Conservation (phyloP, 345 rosid species). For the Murraya paniculata region DNA sequence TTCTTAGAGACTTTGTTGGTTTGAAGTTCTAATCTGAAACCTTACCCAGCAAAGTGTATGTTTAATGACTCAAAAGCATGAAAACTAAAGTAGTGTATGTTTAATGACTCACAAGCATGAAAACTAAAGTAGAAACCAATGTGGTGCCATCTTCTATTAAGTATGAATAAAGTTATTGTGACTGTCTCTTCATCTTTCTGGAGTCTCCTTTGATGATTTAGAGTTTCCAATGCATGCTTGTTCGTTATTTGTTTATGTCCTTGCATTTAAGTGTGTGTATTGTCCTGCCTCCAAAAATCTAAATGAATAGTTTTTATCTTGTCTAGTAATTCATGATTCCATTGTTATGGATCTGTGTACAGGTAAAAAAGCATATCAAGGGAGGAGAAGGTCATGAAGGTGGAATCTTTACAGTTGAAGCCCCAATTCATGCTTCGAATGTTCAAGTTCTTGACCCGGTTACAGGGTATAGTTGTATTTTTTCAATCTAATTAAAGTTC, state of each 20-base stretch:
- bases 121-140: not conserved
- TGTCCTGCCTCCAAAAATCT: not conserved
- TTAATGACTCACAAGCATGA: not conserved
- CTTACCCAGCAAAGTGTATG: not conserved
- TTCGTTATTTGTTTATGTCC: not conserved
- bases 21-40: not conserved
- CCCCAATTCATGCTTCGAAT: slow-evolving; percentile 93
- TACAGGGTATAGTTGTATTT: slow-evolving; percentile 57
- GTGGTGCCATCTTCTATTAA: not conserved
- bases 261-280: not conserved
- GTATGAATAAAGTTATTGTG: not conserved
- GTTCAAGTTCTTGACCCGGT: slow-evolving; percentile 92
- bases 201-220: not conserved
- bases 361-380: slow-evolving; percentile 94
- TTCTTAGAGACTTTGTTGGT: not conserved
- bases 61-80: not conserved
- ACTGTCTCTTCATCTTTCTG: not conserved
- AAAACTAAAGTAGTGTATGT: not conserved
- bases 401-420: slow-evolving; percentile 93
- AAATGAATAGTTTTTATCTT: not conserved
- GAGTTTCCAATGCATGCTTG: not conserved
- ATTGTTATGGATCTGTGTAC: slow-evolving; percentile 4
- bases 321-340: not conserved
- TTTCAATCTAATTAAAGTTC: not conserved
- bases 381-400: slow-evolving; percentile 91